phyloP scores from a whole-genome alignment of 192 early-diverging fungal species.

The Backusella psychrophila region DNA sequence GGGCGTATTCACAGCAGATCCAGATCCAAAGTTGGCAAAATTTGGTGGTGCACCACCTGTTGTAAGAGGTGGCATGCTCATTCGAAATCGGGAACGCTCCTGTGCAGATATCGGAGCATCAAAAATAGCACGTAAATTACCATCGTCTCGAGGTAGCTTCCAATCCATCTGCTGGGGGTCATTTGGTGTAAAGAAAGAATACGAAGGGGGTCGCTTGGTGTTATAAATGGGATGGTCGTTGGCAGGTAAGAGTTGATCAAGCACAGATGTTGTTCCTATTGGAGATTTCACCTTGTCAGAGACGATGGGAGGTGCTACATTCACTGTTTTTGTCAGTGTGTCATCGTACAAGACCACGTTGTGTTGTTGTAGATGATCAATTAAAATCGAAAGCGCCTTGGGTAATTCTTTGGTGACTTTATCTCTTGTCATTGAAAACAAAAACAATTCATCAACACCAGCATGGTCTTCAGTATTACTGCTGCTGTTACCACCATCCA shows the following conservation, averaged over 20 bases:
- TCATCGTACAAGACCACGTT: neutral
- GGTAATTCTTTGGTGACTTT: neutral
- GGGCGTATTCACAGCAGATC: neutral
- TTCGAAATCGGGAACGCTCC: neutral
- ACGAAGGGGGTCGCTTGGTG: neutral
- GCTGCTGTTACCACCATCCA: neutral
- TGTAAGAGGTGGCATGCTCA: neutral
- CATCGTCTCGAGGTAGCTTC: neutral
- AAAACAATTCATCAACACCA: neutral
- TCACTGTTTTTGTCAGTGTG: neutral
- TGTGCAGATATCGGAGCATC: slow-evolving; percentile 9
- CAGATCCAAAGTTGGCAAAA: neutral
- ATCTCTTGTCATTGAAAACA: slow-evolving; percentile 4
- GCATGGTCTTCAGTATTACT: neutral
- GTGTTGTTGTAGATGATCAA: neutral
- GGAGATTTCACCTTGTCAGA: neutral
- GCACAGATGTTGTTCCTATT: neutral
- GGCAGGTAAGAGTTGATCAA: neutral
- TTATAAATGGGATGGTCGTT: neutral
- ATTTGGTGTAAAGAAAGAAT: neutral
- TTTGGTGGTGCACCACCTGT: neutral
- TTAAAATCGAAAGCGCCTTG: neutral
- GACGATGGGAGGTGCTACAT: neutral
- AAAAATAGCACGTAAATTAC: slow-evolving; percentile 9
- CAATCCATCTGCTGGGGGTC: neutral